Evolutionary conservation across 2,329 filamentous ascomycete species (phyloP).

Genomic region (Phyllosticta citribraziliensis): DNA sequence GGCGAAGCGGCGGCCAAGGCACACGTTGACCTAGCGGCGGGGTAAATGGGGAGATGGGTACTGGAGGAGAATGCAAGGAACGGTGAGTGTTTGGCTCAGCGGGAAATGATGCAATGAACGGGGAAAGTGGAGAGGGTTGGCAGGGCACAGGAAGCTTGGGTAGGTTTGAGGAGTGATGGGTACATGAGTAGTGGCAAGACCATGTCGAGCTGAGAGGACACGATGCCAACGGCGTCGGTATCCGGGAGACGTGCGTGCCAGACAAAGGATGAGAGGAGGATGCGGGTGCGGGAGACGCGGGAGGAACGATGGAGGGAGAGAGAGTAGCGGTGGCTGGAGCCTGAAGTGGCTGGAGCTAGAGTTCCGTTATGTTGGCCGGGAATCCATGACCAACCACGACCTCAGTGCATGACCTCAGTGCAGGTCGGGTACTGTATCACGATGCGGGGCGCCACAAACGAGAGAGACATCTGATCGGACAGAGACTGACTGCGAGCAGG

Average conservation of each 20-base stretch:
- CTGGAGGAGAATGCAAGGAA: neutral
- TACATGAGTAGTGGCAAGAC: slow-evolving; percentile 1
- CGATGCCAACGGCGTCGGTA: neutral
- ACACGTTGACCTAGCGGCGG: slow-evolving; percentile 22
- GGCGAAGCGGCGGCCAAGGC: slow-evolving; percentile 11
- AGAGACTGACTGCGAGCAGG: too few species aligned
- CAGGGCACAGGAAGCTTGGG: too few species aligned
- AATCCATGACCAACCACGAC: too few species aligned
- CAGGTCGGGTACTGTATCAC: too few species aligned
- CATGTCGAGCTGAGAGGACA: slow-evolving; percentile 6
- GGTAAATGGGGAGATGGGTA: slow-evolving; percentile 12
- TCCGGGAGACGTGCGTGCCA: too few species aligned
- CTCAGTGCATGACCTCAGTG: too few species aligned
- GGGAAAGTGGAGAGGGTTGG: neutral
- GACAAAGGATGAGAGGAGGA: neutral
- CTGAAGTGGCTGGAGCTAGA: neutral
- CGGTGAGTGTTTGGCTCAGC: neutral
- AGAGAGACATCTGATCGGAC: too few species aligned
- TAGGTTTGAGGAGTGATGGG: neutral
- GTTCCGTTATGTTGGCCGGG: too few species aligned
- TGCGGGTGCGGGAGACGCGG: neutral
- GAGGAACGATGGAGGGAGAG: neutral
- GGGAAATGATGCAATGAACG: slow-evolving; percentile 8
- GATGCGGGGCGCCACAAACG: too few species aligned
- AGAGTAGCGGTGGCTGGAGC: slow-evolving; percentile 6